phyloP scores from a whole-genome alignment of 164 flowering plant species.

The Aristolochia californica region DNA sequence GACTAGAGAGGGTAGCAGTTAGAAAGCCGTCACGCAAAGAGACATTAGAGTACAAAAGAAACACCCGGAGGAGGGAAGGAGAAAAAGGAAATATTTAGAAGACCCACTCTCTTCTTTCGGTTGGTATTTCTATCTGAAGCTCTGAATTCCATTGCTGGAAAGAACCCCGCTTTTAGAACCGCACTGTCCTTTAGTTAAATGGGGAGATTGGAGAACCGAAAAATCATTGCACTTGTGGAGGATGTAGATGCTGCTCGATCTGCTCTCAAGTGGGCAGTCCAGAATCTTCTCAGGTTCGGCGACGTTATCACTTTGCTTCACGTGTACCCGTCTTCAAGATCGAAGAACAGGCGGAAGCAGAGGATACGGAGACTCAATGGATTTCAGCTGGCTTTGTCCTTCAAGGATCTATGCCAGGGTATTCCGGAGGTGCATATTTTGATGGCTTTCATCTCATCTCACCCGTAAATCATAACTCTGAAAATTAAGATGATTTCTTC shows the following conservation, averaged over 20 bases:
- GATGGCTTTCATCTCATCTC: no score
- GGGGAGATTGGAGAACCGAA: slow-evolving; percentile 33
- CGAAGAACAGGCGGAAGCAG: slow-evolving; percentile 34
- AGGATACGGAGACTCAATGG: slow-evolving; percentile 53
- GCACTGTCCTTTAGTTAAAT: slow-evolving; percentile 10
- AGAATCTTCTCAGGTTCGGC: slow-evolving; percentile 52
- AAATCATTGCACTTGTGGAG: slow-evolving; percentile 76
- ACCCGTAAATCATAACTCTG: background rate
- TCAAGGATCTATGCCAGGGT: slow-evolving; percentile 53
- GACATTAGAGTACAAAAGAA: no score
- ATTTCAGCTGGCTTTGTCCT: slow-evolving; percentile 80
- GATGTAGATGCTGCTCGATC: slow-evolving; percentile 69
- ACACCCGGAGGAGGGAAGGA: no score
- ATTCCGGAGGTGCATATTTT: slow-evolving; percentile 35
- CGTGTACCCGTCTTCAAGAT: slow-evolving; percentile 37
- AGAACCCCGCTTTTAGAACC: background rate
- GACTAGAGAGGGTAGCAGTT: no score
- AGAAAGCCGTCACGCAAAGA: no score
- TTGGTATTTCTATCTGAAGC: no score
- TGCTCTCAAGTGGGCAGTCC: slow-evolving; percentile 77
- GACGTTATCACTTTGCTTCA: slow-evolving; percentile 75
- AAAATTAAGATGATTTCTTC: background rate
- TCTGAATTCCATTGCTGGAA: background rate
- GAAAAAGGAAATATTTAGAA: no score
- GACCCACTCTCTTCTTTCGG: no score